phyloP scores from a whole-genome alignment of 306 rosid species.

The Geum urbanum region DNA sequence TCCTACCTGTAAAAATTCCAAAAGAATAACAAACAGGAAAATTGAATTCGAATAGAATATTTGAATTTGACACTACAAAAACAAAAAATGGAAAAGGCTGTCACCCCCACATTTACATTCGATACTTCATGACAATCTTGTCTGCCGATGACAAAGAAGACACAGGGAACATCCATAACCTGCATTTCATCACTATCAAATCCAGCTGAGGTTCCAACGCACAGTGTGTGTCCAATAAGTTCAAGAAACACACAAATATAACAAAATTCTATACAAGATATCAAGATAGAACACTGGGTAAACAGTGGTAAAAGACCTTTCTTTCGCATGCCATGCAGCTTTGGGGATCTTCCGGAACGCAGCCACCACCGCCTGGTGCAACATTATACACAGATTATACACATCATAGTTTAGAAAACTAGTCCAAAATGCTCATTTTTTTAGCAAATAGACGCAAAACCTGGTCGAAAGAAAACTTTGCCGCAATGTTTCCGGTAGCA shows the following conservation, averaged over 20 bases:
- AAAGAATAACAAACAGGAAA: constrained; percentile 20
- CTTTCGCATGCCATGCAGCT: constrained; percentile 75
- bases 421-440: background rate
- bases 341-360: constrained; percentile 65
- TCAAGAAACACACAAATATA: constrained; percentile 4
- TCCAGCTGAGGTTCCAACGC: constrained; percentile 18
- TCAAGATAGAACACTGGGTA: background rate
- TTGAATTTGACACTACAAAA: background rate
- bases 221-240: constrained; percentile 5
- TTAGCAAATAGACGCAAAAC: constrained; percentile 30
- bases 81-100: constrained; percentile 20
- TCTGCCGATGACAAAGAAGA: constrained; percentile 65
- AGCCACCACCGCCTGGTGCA: constrained; percentile 51
- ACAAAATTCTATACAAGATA: constrained; percentile 5
- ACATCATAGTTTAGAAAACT: background rate
- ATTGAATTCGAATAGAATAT: background rate
- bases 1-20: constrained; percentile 49
- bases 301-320: constrained; percentile 40
- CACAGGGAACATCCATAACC: constrained; percentile 85
- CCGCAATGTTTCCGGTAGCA: constrained; percentile 67
- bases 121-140: constrained; percentile 45
- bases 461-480: constrained; percentile 71
- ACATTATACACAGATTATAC: constrained; percentile 19
- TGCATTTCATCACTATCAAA: constrained; percentile 34
- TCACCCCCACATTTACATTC: constrained; percentile 62